Percentiles rank a stretch among this genome's conserved stretches.
These are phyloP conservation scores for Prinsepia uniflora DNA, from an alignment of 306 rosid genomes.

Conservation along the genomic window DNA sequence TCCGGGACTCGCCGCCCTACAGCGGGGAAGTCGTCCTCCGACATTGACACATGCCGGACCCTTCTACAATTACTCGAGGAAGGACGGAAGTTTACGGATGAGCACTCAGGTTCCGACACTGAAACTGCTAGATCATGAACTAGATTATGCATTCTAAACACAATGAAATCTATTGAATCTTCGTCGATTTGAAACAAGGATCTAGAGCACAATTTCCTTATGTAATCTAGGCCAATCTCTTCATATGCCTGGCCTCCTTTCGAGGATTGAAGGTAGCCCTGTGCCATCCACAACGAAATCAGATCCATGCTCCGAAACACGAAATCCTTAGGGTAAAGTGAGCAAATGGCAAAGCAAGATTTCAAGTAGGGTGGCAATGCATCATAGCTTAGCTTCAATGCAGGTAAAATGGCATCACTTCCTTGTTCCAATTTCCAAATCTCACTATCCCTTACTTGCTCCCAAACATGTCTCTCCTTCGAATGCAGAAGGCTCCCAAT, in stretches of 20 bases:
- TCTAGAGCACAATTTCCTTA: slow-evolving; percentile 24
- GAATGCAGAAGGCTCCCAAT: slow-evolving; percentile 22
- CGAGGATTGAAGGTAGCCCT: slow-evolving; percentile 26
- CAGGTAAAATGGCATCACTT: slow-evolving; percentile 20
- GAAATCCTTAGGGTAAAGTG: slow-evolving; percentile 5
- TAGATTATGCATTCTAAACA: slow-evolving; percentile 27
- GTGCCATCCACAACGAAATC: slow-evolving; percentile 28
- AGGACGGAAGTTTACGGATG: neutral
- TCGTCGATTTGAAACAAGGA: slow-evolving; percentile 27
- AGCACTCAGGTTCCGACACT: slow-evolving; percentile 18
- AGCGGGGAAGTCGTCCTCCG: slow-evolving; percentile 1
- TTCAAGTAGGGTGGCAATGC: slow-evolving; percentile 28
- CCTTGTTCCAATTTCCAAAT: slow-evolving; percentile 31
- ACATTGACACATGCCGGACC: slow-evolving; percentile 10
- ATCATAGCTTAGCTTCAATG: slow-evolving; percentile 33
- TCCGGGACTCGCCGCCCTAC: neutral
- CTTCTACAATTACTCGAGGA: neutral
- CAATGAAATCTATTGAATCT: neutral
- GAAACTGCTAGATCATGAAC: slow-evolving; percentile 30
- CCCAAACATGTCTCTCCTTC: slow-evolving; percentile 9
- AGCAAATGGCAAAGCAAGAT: slow-evolving; percentile 31
- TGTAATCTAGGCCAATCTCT: slow-evolving; percentile 19
- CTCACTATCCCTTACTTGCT: slow-evolving; percentile 22
- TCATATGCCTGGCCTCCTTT: neutral
- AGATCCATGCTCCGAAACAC: fast-evolving